Percentiles rank a stretch among this genome's conserved stretches.
phyloP scores from a whole-genome alignment of 805 yeast genomes.

The Priceomyces fermenticarens region DNA sequence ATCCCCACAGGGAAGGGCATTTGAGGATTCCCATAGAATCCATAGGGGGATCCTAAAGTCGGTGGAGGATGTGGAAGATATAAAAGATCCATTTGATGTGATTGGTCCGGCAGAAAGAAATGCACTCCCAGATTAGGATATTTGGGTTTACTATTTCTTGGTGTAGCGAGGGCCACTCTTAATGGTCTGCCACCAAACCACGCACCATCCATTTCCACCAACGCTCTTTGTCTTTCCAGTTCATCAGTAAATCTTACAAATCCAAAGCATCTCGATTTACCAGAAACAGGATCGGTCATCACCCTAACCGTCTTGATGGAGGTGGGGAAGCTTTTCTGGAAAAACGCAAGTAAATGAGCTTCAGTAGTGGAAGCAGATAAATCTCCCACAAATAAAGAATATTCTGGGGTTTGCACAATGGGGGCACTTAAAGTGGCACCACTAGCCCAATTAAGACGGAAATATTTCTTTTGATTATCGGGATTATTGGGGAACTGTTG shows the following conservation, averaged over 20 bases:
- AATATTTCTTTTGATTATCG: slow-evolving; percentile 54
- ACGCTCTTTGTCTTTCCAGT: slow-evolving; percentile 63
- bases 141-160: slow-evolving; percentile 41
- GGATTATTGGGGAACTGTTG: slow-evolving; percentile 38
- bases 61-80: slow-evolving; percentile 14
- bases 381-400: slow-evolving; percentile 79
- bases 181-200: slow-evolving; percentile 78
- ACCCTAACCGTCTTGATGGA: slow-evolving; percentile 78
- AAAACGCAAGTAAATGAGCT: slow-evolving; percentile 69
- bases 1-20: slow-evolving; percentile 10
- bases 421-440: slow-evolving; percentile 76
- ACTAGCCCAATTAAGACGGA: slow-evolving; percentile 80
- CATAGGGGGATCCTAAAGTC: slow-evolving; percentile 10
- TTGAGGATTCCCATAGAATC: slow-evolving; percentile 13
- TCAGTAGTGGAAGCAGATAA: slow-evolving; percentile 75
- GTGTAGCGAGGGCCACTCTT: slow-evolving; percentile 77
- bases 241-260: slow-evolving; percentile 75
- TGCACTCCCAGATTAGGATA: slow-evolving; percentile 2
- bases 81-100: slow-evolving; percentile 12
- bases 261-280: slow-evolving; percentile 76
- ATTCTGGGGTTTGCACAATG: slow-evolving; percentile 72
- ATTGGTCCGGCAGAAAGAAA: slow-evolving; percentile 7
- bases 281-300: slow-evolving; percentile 81
- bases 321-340: slow-evolving; percentile 59
- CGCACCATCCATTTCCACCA: slow-evolving; percentile 72